Conservation (phyloP, 495 filamentous ascomycete genomes). For the Lasiosphaeria ovina region DNA sequence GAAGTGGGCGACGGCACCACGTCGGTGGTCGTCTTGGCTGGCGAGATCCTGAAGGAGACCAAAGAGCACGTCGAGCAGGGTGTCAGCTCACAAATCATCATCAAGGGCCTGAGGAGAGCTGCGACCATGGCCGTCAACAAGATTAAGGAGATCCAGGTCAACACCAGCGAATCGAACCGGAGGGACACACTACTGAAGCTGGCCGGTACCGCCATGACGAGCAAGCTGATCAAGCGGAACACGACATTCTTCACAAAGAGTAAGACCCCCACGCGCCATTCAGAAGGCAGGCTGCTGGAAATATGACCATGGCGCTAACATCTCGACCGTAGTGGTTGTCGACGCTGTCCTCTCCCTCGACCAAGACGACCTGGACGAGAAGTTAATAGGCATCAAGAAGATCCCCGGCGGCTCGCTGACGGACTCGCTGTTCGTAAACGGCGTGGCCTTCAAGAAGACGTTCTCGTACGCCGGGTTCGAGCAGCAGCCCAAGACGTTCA, state of each 20-base stretch:
- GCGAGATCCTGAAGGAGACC: conserved; percentile 94
- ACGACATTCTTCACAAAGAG: conserved; percentile 97
- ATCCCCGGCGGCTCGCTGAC: conserved; percentile 94
- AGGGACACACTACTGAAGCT: conserved; percentile 86
- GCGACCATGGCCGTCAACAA: conserved; percentile 95
- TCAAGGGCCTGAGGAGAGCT: conserved; percentile 90
- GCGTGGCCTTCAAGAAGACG: conserved; percentile 99
- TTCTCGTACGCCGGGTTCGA: conserved; percentile 99
- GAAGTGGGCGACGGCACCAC: conserved; percentile 98
- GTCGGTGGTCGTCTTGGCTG: conserved; percentile 91
- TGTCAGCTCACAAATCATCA: conserved; percentile 94
- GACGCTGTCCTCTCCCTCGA: conserved; percentile 96
- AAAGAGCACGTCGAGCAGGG: conserved; percentile 94
- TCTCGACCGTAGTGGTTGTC: conserved; percentile 72
- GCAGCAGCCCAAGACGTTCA: conserved; percentile 95
- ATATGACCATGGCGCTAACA: conserved; percentile 4
- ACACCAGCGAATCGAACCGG: conserved; percentile 80
- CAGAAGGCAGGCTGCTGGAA: background rate
- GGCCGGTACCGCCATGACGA: conserved; percentile 98
- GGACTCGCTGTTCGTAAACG: conserved; percentile 95
- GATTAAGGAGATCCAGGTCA: conserved; percentile 94
- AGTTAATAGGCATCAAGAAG: conserved; percentile 96
- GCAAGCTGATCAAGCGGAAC: conserved; percentile 97
- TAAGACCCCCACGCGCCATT: conserved; percentile 33
- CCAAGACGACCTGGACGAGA: conserved; percentile 96